phyloP scores from a whole-genome alignment of 106 monocot genomes.

The Gastrodia elata region DNA sequence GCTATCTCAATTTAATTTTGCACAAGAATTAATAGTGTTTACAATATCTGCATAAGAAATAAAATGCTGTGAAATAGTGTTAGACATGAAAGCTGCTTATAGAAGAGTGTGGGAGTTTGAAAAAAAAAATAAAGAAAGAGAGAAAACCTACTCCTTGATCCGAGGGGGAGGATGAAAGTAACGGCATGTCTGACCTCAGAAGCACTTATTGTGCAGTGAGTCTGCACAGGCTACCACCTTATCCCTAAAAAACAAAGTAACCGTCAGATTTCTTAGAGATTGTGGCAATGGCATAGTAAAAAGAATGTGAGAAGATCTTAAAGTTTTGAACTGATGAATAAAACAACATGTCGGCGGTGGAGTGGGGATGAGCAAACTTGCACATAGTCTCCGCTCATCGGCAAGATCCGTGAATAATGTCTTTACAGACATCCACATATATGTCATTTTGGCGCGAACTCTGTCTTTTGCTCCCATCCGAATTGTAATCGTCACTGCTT shows the following conservation, averaged over 20 bases:
- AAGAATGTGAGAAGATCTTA: too few species aligned
- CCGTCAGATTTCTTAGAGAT: background rate
- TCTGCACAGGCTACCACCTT: conserved; percentile 31
- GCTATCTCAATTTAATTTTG: too few species aligned
- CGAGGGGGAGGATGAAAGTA: conserved; percentile 19
- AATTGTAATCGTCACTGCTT: background rate
- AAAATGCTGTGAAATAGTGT: background rate
- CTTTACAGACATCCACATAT: background rate
- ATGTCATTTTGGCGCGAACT: background rate
- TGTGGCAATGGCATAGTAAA: background rate
- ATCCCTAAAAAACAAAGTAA: conserved; percentile 9
- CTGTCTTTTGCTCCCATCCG: background rate
- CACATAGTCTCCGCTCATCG: conserved; percentile 13
- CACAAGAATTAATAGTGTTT: too few species aligned
- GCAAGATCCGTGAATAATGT: conserved; percentile 3
- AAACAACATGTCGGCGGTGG: conserved; percentile 4
- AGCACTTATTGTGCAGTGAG: conserved; percentile 20
- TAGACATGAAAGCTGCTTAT: background rate
- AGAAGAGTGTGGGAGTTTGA: background rate
- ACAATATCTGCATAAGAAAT: too few species aligned
- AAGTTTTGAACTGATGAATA: background rate
- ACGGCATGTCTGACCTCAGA: conserved; percentile 18
- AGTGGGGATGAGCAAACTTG: conserved; percentile 36
- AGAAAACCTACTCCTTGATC: background rate
- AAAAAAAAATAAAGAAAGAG: background rate